phyloP scores from a whole-genome alignment of 208 protist genomes.

The Crithidia sp. region DNA sequence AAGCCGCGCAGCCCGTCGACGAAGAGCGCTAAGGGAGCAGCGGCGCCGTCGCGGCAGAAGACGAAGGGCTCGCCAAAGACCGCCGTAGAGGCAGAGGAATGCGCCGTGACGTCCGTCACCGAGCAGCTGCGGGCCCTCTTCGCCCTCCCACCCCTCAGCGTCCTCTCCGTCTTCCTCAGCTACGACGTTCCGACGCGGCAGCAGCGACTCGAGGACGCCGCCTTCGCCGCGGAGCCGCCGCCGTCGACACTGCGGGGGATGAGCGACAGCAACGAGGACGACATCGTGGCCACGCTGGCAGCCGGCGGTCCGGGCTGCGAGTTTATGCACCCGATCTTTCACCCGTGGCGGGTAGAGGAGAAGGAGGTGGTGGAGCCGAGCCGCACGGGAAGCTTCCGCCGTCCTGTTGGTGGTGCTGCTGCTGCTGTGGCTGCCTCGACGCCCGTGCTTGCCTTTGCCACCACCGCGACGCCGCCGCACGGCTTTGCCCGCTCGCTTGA shows the following conservation, averaged over 20 bases:
- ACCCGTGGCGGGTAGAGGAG: conserved; percentile 19
- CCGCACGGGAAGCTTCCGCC: conserved; percentile 7
- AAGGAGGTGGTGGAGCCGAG: conserved; percentile 12
- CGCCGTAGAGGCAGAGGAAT: conserved; percentile 16
- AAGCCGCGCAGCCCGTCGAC: conserved; percentile 20
- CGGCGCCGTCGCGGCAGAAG: conserved; percentile 18
- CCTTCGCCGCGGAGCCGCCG: conserved; percentile 17
- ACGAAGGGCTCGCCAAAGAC: conserved; percentile 16
- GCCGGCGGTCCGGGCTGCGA: neutral
- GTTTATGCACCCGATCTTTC: conserved; percentile 21
- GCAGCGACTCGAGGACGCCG: conserved; percentile 47
- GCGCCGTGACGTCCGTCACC: conserved; percentile 7
- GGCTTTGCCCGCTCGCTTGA: conserved; percentile 12
- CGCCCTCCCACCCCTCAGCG: conserved; percentile 70
- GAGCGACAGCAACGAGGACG: conserved; percentile 20
- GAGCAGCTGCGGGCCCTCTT: conserved; percentile 26
- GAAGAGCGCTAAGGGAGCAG: conserved; percentile 21
- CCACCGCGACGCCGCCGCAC: neutral
- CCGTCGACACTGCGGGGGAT: neutral
- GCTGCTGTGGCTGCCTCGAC: neutral
- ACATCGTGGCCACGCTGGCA: neutral
- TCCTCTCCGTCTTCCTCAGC: conserved; percentile 68
- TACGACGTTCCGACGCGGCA: conserved; percentile 72
- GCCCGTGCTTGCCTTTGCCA: neutral
- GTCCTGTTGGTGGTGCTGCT: neutral